Conservation (phyloP, 371 early-diverging fungal species). For the Rhizomucor pusillus region DNA sequence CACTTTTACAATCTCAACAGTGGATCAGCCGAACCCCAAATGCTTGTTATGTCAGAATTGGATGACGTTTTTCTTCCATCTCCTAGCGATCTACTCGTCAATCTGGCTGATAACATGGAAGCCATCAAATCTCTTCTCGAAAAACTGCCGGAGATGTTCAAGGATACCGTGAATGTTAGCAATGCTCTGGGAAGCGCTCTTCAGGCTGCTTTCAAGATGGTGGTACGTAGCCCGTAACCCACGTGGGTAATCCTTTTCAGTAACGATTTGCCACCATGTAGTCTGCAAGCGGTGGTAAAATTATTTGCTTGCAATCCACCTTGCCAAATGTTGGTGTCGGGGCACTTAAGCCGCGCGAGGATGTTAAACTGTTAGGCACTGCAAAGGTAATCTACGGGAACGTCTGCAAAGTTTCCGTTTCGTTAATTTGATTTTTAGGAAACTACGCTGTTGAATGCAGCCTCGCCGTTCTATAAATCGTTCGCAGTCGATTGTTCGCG, state of each 20-base stretch:
- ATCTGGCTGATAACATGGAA: slow-evolving; percentile 73
- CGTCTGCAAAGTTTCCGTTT: not conserved
- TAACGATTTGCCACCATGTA: slow-evolving; percentile 5
- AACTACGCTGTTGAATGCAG: slow-evolving; percentile 78
- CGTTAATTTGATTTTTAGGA: slow-evolving; percentile 43
- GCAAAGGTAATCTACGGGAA: slow-evolving; percentile 44
- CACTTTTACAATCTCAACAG: slow-evolving; percentile 86
- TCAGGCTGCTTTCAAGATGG: slow-evolving; percentile 79
- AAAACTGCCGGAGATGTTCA: slow-evolving; percentile 81
- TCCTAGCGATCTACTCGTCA: slow-evolving; percentile 84
- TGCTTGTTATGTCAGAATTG: slow-evolving; percentile 89
- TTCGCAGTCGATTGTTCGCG: slow-evolving; percentile 92
- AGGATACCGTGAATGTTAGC: slow-evolving; percentile 71
- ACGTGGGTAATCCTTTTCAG: not conserved
- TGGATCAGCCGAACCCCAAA: slow-evolving; percentile 76
- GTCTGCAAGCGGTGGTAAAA: slow-evolving; percentile 88
- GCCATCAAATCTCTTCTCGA: slow-evolving; percentile 71
- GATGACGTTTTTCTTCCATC: slow-evolving; percentile 87
- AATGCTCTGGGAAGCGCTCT: slow-evolving; percentile 88
- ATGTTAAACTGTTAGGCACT: slow-evolving; percentile 83
- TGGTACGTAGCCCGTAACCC: slow-evolving; percentile 42
- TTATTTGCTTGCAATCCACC: slow-evolving; percentile 78
- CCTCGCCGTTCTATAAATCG: slow-evolving; percentile 87
- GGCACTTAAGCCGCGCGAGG: slow-evolving; percentile 79
- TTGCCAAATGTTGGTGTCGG: slow-evolving; percentile 83